Evolutionary conservation across 2,329 filamentous ascomycete genomes (phyloP).

Genomic region (Colletotrichum higginsianum): DNA sequence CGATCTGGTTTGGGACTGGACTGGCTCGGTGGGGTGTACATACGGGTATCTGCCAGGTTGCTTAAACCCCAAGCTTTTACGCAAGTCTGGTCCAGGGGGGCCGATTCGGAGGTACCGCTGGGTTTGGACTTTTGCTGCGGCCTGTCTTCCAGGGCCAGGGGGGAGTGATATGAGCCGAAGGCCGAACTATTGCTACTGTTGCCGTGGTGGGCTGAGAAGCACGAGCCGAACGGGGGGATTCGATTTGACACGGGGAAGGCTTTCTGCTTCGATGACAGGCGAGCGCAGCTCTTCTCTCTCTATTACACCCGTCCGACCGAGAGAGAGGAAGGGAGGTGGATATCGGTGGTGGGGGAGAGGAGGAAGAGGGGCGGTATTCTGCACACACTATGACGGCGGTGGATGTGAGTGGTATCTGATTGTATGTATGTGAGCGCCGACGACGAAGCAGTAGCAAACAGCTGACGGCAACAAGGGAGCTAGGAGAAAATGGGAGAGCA

Average conservation of each 20-base stretch:
- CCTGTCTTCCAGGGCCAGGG: slow-evolving; percentile 37
- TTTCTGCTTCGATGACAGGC: slow-evolving; percentile 26
- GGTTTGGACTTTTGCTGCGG: slow-evolving; percentile 31
- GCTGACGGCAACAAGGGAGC: slow-evolving; percentile 12
- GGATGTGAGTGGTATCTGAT: slow-evolving; percentile 13
- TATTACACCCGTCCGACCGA: slow-evolving; percentile 38
- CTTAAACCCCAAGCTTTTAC: slow-evolving; percentile 39
- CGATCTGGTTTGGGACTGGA: slow-evolving; percentile 26
- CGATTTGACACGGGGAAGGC: slow-evolving; percentile 29
- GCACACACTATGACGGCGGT: slow-evolving; percentile 10
- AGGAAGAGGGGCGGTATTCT: too few species aligned
- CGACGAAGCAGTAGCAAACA: slow-evolving; percentile 14
- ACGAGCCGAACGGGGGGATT: slow-evolving; percentile 16
- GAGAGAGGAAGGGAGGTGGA: slow-evolving; percentile 31
- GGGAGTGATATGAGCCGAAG: slow-evolving; percentile 38
- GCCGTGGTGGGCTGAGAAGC: not conserved
- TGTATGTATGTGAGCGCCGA: slow-evolving; percentile 24
- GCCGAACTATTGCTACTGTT: slow-evolving; percentile 16
- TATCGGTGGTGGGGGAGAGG: slow-evolving; percentile 29
- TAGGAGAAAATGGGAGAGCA: slow-evolving; percentile 18
- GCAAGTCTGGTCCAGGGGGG: slow-evolving; percentile 3
- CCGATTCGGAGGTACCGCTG: slow-evolving; percentile 36
- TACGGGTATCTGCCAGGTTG: slow-evolving; percentile 26
- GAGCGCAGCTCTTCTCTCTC: slow-evolving; percentile 36
- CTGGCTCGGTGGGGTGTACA: slow-evolving; percentile 31